Base-by-base conservation (phyloP, 1,284 basidiomycete genomes). In the Cutaneotrichosporon sp. region DNA sequence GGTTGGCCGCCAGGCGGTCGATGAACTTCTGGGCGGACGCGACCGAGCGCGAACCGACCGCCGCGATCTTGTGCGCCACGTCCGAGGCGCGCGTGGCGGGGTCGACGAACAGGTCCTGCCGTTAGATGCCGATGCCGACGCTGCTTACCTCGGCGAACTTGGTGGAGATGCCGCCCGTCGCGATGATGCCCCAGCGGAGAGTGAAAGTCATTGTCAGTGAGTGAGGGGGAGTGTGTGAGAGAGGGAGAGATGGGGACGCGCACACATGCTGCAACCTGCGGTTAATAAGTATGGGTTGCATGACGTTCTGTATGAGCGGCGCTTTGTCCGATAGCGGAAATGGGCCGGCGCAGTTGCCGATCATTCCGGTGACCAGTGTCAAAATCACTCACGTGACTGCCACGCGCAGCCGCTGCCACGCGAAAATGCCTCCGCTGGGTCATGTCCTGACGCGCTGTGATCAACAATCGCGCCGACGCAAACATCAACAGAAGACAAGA, bases 11-110 rank as follows among this genome's bases (percentile, higher is more conserved):
- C 49, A 81, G 68, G 31, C 80, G 79, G 45, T 84, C 72, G 70
- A 93, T 86, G 75, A 95, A 95, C 42, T 84, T 83, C 62, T 86
- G 79, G 4, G 92, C 92, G 49, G 86, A 89, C 25, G 84, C 82
- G 18, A 86, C 79, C 49, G 80, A 87, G 45, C 91, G 86, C 27
- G 92, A 95, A 9, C 90, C 91, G 25, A 94, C 88, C 2, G 90
- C 92, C 11, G 82, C 83, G 50, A 95, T 82, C 70, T 86, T 86
- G 80, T 95, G 92, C 3, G 82, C 76, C 10, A 95, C 84, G 74
- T 95, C 93, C 29, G 83, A 74, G 52, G 81, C 80, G 25, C 92
- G 89, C 18, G 71, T 69, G 18, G 67, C 59, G 3, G 71, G 69
- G 64, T 72, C 62, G 51, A 70, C 65, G 24, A 76, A 67, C 3